Evolutionary conservation across 768 basidiomycete species (phyloP), one percentile per base, ranked within the genome.

Genomic region (Cystofilobasidium ferigula): DNA sequence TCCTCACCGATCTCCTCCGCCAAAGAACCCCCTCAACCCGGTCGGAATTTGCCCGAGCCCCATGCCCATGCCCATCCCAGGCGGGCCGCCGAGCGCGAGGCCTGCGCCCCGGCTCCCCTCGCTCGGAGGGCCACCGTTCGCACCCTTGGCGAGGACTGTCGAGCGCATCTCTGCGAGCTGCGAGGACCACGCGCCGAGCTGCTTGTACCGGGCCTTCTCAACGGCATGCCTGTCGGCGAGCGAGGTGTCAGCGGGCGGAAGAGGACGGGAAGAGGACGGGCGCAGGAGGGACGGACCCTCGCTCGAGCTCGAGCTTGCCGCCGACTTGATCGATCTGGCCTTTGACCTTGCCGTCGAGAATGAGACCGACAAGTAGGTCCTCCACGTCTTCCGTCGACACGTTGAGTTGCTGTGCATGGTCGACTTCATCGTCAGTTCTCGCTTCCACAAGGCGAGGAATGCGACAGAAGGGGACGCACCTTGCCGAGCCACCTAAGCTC

Each of bases 321-420:
- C 88, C 84, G 43, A 95, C 91, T 78, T 99, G 95, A 77, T 99
- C 94, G 73, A 99, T 97, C 70, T 86, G 83, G 14, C 95, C 95
- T 71, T 94, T 89, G 14, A 99, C 89, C 74, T 89, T 94, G n/a
- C 89, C 90, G 75, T 99, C 95, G 30, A 98, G 78, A 65, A 99
- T 97, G 28, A 98, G 82, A 20, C 88, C 86, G 67, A 98, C 86
- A 43, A 98, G 83, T 24, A 99, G 83, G 65, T 92, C 90, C 71
- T 98, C 94, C 6, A 94, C 93, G 74, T 98, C 93, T 57, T 84
- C 83, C 53, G 84, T 83, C 30, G 87, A 85, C n/a, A 98, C 88
- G 69, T 95, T 93, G 64, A 99, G 80, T 88, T 97, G 93, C 93
- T 97, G 70, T 10, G 26, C 3, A 20, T 13, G n/a, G 28, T 20